These are phyloP conservation scores for Marchantia polymorpha DNA, from an alignment of 225 moss, liverwort and hornwort species.

Conservation along the genomic window DNA sequence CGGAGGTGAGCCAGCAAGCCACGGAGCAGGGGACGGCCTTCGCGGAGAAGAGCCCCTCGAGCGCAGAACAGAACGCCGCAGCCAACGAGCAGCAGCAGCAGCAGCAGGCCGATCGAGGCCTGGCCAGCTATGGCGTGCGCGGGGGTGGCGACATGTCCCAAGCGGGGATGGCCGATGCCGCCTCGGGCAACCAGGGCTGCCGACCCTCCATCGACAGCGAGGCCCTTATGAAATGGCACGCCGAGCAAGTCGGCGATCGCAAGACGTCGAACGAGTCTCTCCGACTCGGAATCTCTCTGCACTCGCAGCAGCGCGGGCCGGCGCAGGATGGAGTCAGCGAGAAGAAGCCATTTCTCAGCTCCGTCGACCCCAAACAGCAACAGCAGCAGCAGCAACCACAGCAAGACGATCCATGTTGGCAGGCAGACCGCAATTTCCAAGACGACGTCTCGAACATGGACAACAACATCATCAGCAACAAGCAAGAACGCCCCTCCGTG, in stretches of 20 bases:
- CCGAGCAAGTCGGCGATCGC: conserved; percentile 15
- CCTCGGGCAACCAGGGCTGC: neutral
- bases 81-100: neutral
- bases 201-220: conserved; percentile 27
- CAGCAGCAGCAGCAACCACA: neutral
- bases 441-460: conserved; percentile 22
- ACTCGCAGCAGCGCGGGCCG: neutral
- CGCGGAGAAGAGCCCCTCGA: conserved; percentile 15
- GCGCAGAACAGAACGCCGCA: conserved; percentile 4
- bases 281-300: conserved; percentile 18
- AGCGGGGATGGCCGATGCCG: neutral
- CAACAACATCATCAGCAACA: no score
- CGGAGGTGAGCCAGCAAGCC: conserved; percentile 6
- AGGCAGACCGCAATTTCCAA: conserved; percentile 4
- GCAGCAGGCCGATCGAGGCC: conserved; percentile 24
- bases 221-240: conserved; percentile 27
- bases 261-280: conserved; percentile 18
- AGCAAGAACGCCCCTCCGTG: neutral
- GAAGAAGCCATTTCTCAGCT: conserved; percentile 15
- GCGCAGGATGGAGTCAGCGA: conserved; percentile 15
- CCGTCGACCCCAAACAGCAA: conserved; percentile 4
- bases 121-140: conserved; percentile 5
- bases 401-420: conserved; percentile 11
- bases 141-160: conserved; percentile 10
- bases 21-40: neutral